Evolutionary conservation across 1,284 basidiomycete species (phyloP).

Genomic region (Austroboletus novae-zelandiae): DNA sequence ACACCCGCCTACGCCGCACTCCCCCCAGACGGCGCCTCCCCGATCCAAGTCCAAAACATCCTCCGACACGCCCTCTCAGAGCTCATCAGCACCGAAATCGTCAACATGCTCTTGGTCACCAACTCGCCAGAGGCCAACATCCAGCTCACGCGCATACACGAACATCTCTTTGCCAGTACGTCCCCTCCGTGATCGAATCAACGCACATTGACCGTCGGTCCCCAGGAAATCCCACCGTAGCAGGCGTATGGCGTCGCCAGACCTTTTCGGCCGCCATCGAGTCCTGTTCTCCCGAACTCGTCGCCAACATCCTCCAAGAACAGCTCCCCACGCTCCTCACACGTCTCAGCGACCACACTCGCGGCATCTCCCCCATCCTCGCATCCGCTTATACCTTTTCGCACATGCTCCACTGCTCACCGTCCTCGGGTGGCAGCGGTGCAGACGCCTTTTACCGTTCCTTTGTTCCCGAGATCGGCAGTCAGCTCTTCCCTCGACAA

Average conservation of each 20-base stretch:
- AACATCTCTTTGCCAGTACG: constrained; percentile 78
- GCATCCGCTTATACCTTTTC: constrained; percentile 72
- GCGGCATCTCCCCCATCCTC: constrained; percentile 52
- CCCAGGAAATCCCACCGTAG: constrained; percentile 75
- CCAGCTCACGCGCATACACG: constrained; percentile 78
- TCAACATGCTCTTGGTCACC: constrained; percentile 77
- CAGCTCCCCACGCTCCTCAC: constrained; percentile 60
- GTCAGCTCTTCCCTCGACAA: constrained; percentile 60
- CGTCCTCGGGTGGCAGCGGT: constrained; percentile 42
- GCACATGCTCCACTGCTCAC: constrained; percentile 75
- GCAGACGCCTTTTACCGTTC: constrained; percentile 76
- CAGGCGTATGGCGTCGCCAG: constrained; percentile 80
- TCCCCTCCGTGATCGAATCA: background rate
- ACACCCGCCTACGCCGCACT: constrained; percentile 34
- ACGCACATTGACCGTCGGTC: background rate
- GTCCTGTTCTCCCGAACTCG: constrained; percentile 64
- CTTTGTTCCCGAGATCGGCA: constrained; percentile 76
- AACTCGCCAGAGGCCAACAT: constrained; percentile 77
- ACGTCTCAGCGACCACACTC: constrained; percentile 45
- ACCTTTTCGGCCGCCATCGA: constrained; percentile 82
- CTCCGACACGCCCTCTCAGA: constrained; percentile 76
- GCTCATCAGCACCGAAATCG: constrained; percentile 71
- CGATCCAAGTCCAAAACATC: constrained; percentile 72
- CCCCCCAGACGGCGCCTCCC: constrained; percentile 40
- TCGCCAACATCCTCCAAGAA: constrained; percentile 60